Conservation (phyloP, 306 rosid species). For the Quillaja saponaria region DNA sequence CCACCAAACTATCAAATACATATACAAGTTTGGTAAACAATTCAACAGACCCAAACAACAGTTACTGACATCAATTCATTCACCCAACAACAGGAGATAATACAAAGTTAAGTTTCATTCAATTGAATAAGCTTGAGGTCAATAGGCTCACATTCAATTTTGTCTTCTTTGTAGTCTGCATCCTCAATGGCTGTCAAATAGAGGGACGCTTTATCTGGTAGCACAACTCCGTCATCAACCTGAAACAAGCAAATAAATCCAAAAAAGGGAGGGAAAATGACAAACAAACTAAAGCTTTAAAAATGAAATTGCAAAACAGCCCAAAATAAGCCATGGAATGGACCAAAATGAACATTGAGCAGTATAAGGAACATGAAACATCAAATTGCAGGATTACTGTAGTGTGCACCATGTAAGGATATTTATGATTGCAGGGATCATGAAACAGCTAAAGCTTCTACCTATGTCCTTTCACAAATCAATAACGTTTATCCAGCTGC, state of each 20-base stretch:
- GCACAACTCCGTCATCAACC: conserved; percentile 78
- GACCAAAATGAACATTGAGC: no score
- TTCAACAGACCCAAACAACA: conserved; percentile 15
- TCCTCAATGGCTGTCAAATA: conserved; percentile 90
- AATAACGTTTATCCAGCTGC: neutral
- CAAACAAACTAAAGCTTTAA: neutral
- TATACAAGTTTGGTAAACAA: conserved; percentile 11
- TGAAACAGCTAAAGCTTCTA: neutral
- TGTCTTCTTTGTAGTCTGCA: conserved; percentile 96
- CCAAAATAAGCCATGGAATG: no score
- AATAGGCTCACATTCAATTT: conserved; percentile 83
- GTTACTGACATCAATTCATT: neutral
- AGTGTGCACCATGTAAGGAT: no score
- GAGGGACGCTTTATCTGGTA: conserved; percentile 91
- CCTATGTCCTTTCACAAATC: neutral
- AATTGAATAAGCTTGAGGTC: neutral
- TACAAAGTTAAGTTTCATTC: neutral
- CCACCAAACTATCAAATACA: neutral
- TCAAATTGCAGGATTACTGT: no score
- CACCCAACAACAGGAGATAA: neutral
- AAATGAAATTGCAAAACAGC: neutral
- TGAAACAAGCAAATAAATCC: conserved; percentile 19
- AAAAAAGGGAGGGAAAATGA: conserved; percentile 4
- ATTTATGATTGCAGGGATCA: no score
- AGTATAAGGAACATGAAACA: no score